Conservation (phyloP, 192 early-diverging fungal species). For the Gigaspora rosea region DNA sequence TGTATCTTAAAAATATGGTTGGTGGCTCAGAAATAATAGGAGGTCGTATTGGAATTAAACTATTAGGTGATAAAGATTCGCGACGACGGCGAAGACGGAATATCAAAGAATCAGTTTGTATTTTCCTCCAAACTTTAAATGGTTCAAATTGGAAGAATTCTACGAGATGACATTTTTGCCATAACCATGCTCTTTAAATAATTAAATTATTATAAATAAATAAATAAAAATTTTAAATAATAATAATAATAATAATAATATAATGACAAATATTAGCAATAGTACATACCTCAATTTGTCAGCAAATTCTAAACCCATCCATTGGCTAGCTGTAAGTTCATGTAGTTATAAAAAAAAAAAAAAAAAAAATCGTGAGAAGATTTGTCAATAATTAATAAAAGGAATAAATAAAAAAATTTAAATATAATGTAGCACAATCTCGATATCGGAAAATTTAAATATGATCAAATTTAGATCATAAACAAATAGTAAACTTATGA, state of each 20-base stretch:
- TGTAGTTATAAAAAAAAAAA: neutral
- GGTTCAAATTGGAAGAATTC: constrained; percentile 61
- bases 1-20: constrained; percentile 51
- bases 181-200: constrained; percentile 50
- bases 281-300: constrained; percentile 47
- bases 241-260: neutral
- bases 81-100: constrained; percentile 52
- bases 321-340: constrained; percentile 50
- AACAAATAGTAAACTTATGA: too few species aligned
- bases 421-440: too few species aligned
- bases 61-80: neutral
- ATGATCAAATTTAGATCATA: too few species aligned
- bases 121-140: constrained; percentile 62
- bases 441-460: too few species aligned
- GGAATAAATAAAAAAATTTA: too few species aligned
- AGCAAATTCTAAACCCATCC: constrained; percentile 61
- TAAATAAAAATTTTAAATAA: neutral
- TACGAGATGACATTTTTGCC: constrained; percentile 50
- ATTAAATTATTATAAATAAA: neutral
- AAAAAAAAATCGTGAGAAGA: neutral
- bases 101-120: constrained; percentile 61
- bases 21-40: neutral
- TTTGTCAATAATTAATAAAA: neutral
- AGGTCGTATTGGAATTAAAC: neutral
- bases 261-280: neutral